Conservation (phyloP, 2,329 filamentous ascomycete species). For the Fusarium ambrosium region DNA sequence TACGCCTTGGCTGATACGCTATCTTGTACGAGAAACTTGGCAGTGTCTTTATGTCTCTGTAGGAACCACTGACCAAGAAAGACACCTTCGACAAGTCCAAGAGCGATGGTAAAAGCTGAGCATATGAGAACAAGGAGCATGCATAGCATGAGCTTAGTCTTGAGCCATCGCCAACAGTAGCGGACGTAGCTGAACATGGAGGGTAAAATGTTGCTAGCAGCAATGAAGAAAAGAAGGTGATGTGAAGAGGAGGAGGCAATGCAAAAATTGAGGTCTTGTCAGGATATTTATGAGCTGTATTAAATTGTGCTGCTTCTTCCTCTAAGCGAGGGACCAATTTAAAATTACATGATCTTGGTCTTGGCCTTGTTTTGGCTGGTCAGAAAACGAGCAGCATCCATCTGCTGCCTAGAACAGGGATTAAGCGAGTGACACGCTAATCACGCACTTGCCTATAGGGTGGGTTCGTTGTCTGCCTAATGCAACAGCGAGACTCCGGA, state of each 20-base stretch:
- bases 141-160: neutral
- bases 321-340: neutral
- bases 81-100: neutral
- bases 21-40: neutral
- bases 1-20: neutral
- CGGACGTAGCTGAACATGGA: neutral
- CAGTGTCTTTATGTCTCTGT: neutral
- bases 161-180: neutral
- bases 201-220: neutral
- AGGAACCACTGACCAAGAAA: slow-evolving; percentile 1
- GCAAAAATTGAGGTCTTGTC: neutral
- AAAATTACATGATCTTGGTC: neutral
- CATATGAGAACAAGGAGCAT: neutral
- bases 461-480: neutral
- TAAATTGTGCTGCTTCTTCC: neutral
- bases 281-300: neutral
- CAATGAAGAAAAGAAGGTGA: neutral
- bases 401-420: neutral
- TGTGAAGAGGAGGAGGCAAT: neutral
- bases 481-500: neutral
- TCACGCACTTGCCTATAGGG: neutral
- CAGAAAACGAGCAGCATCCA: neutral
- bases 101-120: neutral
- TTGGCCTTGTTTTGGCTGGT: neutral
- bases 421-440: neutral